Base-by-base conservation (phyloP, 2,329 filamentous ascomycete species). In the Trichoderma cornu-damae region DNA sequence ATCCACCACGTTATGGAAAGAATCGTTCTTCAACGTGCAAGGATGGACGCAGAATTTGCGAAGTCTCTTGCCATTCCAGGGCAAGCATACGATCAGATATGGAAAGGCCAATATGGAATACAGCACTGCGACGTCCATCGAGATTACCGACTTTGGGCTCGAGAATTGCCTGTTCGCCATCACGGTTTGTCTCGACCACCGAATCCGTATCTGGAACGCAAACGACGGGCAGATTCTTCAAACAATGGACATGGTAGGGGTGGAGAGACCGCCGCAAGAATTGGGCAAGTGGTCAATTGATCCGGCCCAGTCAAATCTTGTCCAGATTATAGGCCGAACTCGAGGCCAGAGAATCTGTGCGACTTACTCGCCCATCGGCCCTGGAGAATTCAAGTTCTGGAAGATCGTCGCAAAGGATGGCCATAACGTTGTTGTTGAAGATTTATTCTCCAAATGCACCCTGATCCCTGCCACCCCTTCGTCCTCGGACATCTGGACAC, bases 371-470 rank as follows among this genome's bases (percentile, higher is more conserved):
- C 93, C 94, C 0, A 84, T 94, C 61, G 88, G 91, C 28, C 83
- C 86, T 38, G 89, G 94, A 34, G 87, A 93, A 68, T 97, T 99
- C 79, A 97, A 96, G 70, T 92, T 99, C 68, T 99, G 92, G 90
- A 79, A 76, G 62, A 73, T 84, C n/a, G 82, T 83, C 53, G 82
- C 88, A 16, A 82, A 85, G 63, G 82, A 86, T 53, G 81, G 81
- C 64, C 79, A 87, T 65, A 77, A 75, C 2, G 70, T 90, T 18
- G 78, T 85, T 7, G 77, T 95, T 12, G 81, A 84, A 61, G 90
- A 95, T 64, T 75, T 90, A 20, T 91, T 89, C 63, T 81, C 88
- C 0, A 76, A 79, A 37, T 66, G 69, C 47, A 66, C 66, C 11
- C 76, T 94, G 30, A 78, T 87, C 24, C 88, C 91, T 1, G 82